phyloP scores from a whole-genome alignment of 768 basidiomycete species.

The Lactifluus subvellereus region DNA sequence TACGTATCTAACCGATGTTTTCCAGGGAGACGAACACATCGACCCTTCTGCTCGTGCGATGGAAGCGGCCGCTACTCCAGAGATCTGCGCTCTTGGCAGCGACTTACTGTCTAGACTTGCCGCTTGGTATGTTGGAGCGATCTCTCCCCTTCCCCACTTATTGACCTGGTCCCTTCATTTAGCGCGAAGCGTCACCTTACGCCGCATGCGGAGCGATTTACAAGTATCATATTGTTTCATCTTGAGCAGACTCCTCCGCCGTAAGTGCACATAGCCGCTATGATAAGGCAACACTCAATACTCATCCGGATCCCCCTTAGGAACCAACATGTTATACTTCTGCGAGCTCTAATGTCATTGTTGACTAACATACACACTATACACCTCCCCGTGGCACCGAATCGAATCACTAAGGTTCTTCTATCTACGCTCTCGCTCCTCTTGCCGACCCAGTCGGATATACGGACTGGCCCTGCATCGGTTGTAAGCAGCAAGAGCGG shows the following conservation, averaged over 20 bases:
- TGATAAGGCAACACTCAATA: not conserved
- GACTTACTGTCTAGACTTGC: slow-evolving; percentile 44
- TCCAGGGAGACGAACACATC: slow-evolving; percentile 42
- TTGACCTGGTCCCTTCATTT: not conserved
- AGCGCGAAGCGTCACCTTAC: slow-evolving; percentile 53
- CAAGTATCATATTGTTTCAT: slow-evolving; percentile 49
- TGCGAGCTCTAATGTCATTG: slow-evolving; percentile 14
- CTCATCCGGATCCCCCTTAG: slow-evolving; percentile 2
- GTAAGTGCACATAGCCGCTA: slow-evolving; percentile 36
- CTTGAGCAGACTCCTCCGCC: slow-evolving; percentile 49
- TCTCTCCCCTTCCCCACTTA: slow-evolving; percentile 2
- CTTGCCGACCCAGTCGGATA: slow-evolving; percentile 29
- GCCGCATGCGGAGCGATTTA: slow-evolving; percentile 49
- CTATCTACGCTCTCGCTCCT: slow-evolving; percentile 18
- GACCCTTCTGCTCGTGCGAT: slow-evolving; percentile 49
- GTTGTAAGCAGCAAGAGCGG: slow-evolving; percentile 33
- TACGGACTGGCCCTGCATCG: slow-evolving; percentile 26
- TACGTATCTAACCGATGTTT: slow-evolving; percentile 11
- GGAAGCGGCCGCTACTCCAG: slow-evolving; percentile 48
- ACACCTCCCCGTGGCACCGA: slow-evolving; percentile 13
- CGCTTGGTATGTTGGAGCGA: slow-evolving; percentile 38
- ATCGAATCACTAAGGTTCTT: slow-evolving; percentile 21
- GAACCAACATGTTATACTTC: slow-evolving; percentile 14
- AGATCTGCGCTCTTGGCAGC: slow-evolving; percentile 50
- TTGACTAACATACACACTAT: slow-evolving; percentile 15